A percentile compares a stretch with the other conserved stretches of the same genome.
Conservation (phyloP, 345 rosid genomes). For the Cardiospermum halicacabum region DNA sequence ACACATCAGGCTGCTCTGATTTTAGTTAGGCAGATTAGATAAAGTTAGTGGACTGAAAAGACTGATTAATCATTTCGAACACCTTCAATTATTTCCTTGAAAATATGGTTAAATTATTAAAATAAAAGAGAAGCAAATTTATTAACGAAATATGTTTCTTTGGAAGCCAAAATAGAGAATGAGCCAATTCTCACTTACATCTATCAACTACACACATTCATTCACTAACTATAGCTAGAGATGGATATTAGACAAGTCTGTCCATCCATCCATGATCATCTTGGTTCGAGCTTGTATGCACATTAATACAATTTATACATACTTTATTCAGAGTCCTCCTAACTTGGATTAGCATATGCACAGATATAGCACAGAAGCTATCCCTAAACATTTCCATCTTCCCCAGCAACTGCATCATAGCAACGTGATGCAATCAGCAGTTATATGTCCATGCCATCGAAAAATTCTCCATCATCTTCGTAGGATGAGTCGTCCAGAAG, state of each 20-base stretch:
- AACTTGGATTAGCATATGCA: conserved; percentile 7
- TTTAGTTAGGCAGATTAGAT: conserved; percentile 8
- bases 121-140: no score
- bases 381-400: conserved; percentile 14
- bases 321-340: not conserved
- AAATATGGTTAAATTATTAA: no score
- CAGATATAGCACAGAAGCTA: conserved; percentile 10
- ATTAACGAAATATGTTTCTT: no score
- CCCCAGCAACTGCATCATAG: not conserved
- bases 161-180: not conserved
- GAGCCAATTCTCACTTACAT: not conserved
- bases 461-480: conserved; percentile 71
- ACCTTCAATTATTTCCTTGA: conserved; percentile 5
- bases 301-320: conserved; percentile 5
- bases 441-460: conserved; percentile 82
- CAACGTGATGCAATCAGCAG: conserved; percentile 8
- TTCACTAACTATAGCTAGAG: not conserved
- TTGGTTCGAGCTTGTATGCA: not conserved
- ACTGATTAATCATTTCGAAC: not conserved
- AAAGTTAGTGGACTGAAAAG: not conserved
- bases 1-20: not conserved
- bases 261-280: not conserved
- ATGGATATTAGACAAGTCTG: not conserved
- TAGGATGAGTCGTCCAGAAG: conserved; percentile 28
- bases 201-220: not conserved